Evolutionary conservation across 2,329 filamentous ascomycete genomes (phyloP), one percentile per base, ranked within the genome.

Genomic region (Fusarium penzigii): DNA sequence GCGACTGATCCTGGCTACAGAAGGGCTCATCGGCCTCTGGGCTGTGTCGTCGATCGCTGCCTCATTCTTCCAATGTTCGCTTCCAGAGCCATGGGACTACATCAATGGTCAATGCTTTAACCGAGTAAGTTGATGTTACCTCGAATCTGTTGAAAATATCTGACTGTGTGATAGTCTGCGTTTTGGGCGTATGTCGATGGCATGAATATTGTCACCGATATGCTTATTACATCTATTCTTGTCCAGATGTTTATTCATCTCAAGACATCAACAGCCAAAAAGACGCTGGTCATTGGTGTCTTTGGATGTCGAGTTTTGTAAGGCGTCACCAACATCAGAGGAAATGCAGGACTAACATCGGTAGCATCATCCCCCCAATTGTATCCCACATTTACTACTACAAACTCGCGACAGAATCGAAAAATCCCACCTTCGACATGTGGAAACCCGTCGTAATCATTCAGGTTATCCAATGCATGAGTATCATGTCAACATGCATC

Each of bases 401-500:
- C 47, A 53, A 52, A 13, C 51, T 29, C 10, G 54, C 52, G 25
- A 38, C 44, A 17, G 48, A 51, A 3, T 56, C 52, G 3, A 29
- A 16, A 1, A 58, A 58, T 11, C 56, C 52, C 42, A 44, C 56
- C n/a, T 62, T 62, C 29, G 47, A 50, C 46, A 56, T 63, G 55
- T 60, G 57, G 61, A 29, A 13, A 9, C 48, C 61, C 6, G 51
- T 48, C 1, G 42, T 63, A 10, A 51, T 62, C 9, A 44, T 46
- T 4, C 59, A 62, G 29, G 49, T 63, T 11, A 52, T 62, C n/a
- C 51, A 54, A 13, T 64, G 59, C 52, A 29, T 64, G 48, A 59
- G 53, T 47, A 38, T 62, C 46, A 50, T 59, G 42, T 43, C 56
- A 13, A 55, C 58, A 7, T 64, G 61, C 47, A 55, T 62, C 3